Conservation (phyloP, 768 basidiomycete genomes). For the Tylopilus sp. region DNA sequence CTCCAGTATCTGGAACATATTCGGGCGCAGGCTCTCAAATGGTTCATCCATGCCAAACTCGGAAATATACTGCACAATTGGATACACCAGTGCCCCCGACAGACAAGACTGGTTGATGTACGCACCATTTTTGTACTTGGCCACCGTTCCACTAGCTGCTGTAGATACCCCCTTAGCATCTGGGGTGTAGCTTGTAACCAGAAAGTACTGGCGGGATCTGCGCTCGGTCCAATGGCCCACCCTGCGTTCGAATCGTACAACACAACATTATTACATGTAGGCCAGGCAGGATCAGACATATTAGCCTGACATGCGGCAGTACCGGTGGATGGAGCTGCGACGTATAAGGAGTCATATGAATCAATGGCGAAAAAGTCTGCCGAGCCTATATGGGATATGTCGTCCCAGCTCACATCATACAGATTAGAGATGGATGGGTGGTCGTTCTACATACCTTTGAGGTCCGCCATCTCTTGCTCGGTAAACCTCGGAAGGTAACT, state of each 20-base stretch:
- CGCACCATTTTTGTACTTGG: background rate
- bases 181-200: background rate
- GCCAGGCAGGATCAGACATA: background rate
- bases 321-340: background rate
- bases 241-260: background rate
- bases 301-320: background rate
- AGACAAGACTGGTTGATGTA: too few relatives aligned
- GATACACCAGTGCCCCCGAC: background rate
- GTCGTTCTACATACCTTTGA: background rate
- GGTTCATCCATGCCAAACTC: background rate
- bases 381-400: too few relatives aligned
- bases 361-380: background rate
- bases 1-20: background rate
- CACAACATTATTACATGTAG: background rate
- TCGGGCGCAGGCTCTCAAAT: background rate
- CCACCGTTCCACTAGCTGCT: background rate
- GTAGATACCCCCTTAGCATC: background rate
- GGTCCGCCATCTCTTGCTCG: background rate
- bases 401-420: too few relatives aligned
- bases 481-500: background rate
- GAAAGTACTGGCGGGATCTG: background rate
- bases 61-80: background rate
- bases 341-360: background rate
- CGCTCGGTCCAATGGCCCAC: background rate
- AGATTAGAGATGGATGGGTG: too few relatives aligned